Percentiles rank a stretch among this genome's conserved stretches.
Evolutionary conservation across 2,329 filamentous ascomycete genomes (phyloP).

Genomic region (Penicillium freii): DNA sequence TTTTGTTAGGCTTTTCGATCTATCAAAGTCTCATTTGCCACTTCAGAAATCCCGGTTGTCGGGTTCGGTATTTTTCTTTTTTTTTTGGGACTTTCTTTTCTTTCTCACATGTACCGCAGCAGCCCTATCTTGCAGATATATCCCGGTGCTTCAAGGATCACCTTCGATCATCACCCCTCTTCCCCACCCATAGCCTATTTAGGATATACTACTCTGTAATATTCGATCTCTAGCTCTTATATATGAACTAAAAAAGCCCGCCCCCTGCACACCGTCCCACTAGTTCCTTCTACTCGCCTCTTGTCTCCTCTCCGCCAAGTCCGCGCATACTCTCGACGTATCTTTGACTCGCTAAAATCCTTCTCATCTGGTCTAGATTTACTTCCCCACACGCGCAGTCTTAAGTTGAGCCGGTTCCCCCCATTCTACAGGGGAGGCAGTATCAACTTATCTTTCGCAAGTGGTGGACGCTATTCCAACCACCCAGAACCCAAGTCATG

Average conservation of each 20-base stretch:
- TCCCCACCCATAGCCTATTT: neutral
- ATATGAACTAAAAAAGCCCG: neutral
- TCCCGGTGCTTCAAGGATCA: neutral
- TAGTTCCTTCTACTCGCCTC: conserved; percentile 3
- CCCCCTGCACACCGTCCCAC: neutral
- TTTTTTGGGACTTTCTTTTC: neutral
- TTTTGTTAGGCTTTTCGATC: conserved; percentile 17
- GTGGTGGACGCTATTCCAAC: conserved; percentile 8
- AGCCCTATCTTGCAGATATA: conserved; percentile 1
- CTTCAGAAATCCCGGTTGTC: neutral
- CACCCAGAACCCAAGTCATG: neutral
- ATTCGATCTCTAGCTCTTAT: neutral
- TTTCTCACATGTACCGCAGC: neutral
- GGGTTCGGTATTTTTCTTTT: neutral
- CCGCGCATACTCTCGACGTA: neutral
- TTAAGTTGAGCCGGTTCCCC: conserved; percentile 8
- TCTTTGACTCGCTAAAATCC: neutral
- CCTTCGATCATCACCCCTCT: neutral
- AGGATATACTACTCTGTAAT: neutral
- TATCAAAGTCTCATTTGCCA: conserved; percentile 8
- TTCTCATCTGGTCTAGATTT: neutral
- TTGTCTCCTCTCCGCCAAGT: neutral
- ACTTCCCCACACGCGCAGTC: neutral
- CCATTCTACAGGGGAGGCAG: neutral
- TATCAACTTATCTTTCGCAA: neutral